Evolutionary conservation across 2,329 filamentous ascomycete species (phyloP), one percentile per base, ranked within the genome.

Genomic region (Sporothrix curviconia): DNA sequence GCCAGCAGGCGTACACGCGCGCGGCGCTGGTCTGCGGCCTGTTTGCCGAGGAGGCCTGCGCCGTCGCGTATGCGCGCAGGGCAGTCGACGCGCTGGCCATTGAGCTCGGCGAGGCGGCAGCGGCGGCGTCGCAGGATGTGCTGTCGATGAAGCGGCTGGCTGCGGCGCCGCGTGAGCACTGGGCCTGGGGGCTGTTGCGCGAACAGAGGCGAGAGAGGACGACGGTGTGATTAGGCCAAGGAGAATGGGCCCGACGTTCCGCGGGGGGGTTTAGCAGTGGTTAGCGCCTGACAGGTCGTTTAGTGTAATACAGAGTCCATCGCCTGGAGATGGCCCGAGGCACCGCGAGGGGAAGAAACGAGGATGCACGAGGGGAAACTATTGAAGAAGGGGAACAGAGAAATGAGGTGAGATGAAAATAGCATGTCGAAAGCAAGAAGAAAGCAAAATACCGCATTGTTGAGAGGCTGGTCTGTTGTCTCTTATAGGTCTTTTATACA

Each of bases 11-110:
- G 4, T 70, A 71, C 55, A 71, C 69, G 2, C 64, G 69, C 1
- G 72, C 72, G 1, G 73, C 73, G 17, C 64, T 74, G n/a, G 71
- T 73, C 44, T 71, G 65, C 37, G 68, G 69, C 11, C 65, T 73
- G 53, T 70, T 73, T 57, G 71, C 68, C 12, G 65, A 69, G 30
- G 68, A 68, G 58, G 64, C 64, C 34, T 64, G 64, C 57, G 67
- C 71, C 1, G 61, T 54, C 2, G 62, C 64, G 55, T 71, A 69
- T 57, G 72, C 72, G 2, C 22, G n/a, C 1, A 51, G 62, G 37
- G 73, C 72, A 3, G 66, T 63, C 1, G 68, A 63, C 6, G 70
- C 70, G 9, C 32, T 72, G 30, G 62, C 61, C 32, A 62, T 68
- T 6, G 72, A 74, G 63, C 64, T 63, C 4, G 71, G 72, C 0